A percentile compares a stretch with the other conserved stretches of the same genome.
These are phyloP conservation scores for Letharia columbiana DNA, from an alignment of 495 filamentous ascomycete genomes.

Conservation along the genomic window DNA sequence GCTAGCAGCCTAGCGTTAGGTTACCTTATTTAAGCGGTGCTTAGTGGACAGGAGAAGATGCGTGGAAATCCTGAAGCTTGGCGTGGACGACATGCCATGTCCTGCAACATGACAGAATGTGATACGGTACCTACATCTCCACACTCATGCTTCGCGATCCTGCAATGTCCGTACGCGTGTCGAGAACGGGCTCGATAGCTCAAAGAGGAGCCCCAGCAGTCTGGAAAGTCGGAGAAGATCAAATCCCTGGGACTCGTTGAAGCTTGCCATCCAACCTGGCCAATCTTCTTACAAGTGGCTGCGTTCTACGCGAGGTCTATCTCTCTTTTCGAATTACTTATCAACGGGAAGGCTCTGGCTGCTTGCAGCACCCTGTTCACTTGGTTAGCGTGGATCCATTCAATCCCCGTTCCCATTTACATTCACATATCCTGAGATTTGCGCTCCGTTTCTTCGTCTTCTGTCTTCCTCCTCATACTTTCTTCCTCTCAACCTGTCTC, in stretches of 20 bases:
- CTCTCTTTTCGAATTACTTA: neutral
- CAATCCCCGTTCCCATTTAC: neutral
- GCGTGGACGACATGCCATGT: neutral
- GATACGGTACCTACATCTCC: neutral
- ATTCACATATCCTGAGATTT: neutral
- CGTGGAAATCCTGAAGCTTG: neutral
- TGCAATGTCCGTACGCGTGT: neutral
- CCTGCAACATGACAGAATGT: neutral
- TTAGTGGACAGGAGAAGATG: neutral
- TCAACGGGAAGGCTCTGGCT: neutral
- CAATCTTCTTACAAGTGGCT: neutral
- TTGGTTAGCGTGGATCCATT: neutral
- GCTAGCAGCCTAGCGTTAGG: neutral
- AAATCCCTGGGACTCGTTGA: neutral
- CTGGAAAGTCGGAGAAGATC: neutral
- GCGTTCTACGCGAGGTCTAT: neutral
- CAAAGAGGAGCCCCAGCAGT: neutral
- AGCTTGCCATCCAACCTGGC: neutral
- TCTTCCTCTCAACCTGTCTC: neutral
- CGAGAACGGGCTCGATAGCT: neutral
- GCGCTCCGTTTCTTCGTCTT: no score
- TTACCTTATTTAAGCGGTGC: neutral
- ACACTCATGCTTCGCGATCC: neutral
- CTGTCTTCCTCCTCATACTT: neutral
- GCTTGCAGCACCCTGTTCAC: neutral